A percentile compares a stretch with the other conserved stretches of the same genome.
phyloP scores from a whole-genome alignment of 805 yeast species.

The Candida nonsorbophila region DNA sequence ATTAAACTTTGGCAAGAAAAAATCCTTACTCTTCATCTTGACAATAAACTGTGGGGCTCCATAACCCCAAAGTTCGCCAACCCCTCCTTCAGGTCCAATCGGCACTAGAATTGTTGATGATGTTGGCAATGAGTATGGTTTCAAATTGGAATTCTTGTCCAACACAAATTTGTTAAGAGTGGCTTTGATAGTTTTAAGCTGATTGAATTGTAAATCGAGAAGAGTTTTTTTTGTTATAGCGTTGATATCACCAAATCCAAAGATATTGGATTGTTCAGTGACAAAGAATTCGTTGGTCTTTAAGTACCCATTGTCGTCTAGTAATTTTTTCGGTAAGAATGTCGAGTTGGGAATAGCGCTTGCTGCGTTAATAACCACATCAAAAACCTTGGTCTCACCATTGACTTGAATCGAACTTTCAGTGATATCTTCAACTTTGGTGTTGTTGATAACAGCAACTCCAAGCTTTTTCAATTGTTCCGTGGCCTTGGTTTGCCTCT shows the following conservation, averaged over 20 bases:
- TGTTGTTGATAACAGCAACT: constrained; percentile 19
- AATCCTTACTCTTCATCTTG: constrained; percentile 21
- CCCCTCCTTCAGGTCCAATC: constrained; percentile 30
- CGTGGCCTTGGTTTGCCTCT: constrained; percentile 9
- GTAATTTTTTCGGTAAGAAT: constrained; percentile 18
- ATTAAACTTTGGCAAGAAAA: constrained; percentile 17
- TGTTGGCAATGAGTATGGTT: constrained; percentile 7
- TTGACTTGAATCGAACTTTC: constrained; percentile 11
- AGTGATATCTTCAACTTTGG: constrained; percentile 3
- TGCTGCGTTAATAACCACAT: constrained; percentile 23
- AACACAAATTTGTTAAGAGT: constrained; percentile 8
- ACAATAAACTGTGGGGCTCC: constrained; percentile 24
- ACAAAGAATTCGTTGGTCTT: constrained; percentile 19
- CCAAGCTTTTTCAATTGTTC: constrained; percentile 11
- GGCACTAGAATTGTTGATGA: constrained; percentile 20
- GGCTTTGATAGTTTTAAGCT: constrained; percentile 6
- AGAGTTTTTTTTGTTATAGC: constrained; percentile 15
- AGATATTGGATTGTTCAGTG: constrained; percentile 19
- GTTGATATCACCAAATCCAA: constrained; percentile 32
- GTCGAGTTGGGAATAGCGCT: constrained; percentile 25
- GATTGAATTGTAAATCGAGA: constrained; percentile 21
- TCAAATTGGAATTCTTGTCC: constrained; percentile 5
- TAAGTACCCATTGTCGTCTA: constrained; percentile 23
- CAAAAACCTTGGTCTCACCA: constrained; percentile 16
- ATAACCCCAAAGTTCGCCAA: constrained; percentile 25